Evolutionary conservation across 805 yeast species (phyloP), one percentile per base, ranked within the genome.

Genomic region (Cyberlindnera nakhonratchasimensis): DNA sequence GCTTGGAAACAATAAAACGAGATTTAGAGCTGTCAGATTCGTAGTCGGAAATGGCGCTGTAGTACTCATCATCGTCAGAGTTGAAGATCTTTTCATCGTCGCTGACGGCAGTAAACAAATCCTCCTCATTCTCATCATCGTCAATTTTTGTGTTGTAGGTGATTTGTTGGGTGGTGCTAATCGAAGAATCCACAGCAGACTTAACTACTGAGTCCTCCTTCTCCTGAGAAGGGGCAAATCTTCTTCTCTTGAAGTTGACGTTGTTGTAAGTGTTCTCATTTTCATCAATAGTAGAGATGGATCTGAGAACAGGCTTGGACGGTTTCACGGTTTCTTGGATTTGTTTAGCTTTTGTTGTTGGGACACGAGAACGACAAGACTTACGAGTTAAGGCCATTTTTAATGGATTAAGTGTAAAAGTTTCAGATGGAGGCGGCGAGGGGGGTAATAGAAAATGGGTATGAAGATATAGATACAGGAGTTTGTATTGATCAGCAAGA

Each of bases 301-400:
- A 57, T 51, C 60, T 58, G 33, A 57, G 43, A 11, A 58, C 53
- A 16, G 59, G 61, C 45, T 54, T 57, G 38, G 49, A 46, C n/a
- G 34, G 24, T 30, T 29, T 34, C 42, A 43, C 25, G 29, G 43
- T 19, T 39, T 44, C 51, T 47, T 41, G 42, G 34, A 43, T 38
- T 48, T 54, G 60, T 53, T 57, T 57, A 55, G 61, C 60, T 53
- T 57, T 55, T 40, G 54, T 39, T 37, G 58, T 48, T 18, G 45
- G 39, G 37, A 37, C 39, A 43, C 54, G 54, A 29, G 46, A 39
- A 45, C 59, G 59, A 34, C 36, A 43, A 39, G 62, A 57, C 62
- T 56, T 57, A 56, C 62, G 62, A 51, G 53, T 56, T 34, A 30
- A 39, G 24, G 39, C 52, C 55, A 55, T 55, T 25, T 14, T 46